phyloP scores from a whole-genome alignment of 2,329 filamentous ascomycete genomes.

The Botrytis deweyae region DNA sequence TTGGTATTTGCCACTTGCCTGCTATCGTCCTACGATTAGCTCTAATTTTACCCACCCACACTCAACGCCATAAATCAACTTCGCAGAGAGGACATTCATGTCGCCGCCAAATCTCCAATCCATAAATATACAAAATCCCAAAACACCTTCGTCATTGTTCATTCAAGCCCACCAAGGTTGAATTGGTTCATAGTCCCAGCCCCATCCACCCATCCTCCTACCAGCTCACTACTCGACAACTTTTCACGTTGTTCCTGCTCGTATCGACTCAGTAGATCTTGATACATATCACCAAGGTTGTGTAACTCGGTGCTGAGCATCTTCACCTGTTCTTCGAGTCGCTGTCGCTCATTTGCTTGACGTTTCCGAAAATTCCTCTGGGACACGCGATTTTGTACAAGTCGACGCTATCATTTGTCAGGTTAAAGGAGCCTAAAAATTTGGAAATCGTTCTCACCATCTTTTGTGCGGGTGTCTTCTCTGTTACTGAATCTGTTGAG shows the following conservation, averaged over 20 bases:
- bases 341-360: constrained; percentile 21
- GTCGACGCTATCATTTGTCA: constrained; percentile 17
- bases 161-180: constrained; percentile 10
- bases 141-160: not conserved
- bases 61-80: constrained; percentile 7
- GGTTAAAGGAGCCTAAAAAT: not conserved
- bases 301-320: constrained; percentile 20
- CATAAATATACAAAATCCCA: not conserved
- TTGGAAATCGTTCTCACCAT: constrained; percentile 8
- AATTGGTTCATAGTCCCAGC: not conserved
- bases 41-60: constrained; percentile 7
- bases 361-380: constrained; percentile 23
- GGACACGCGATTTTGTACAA: constrained; percentile 21
- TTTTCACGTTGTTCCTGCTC: constrained; percentile 18
- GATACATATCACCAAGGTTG: constrained; percentile 14
- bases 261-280: constrained; percentile 17
- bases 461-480: constrained; percentile 21
- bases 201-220: constrained; percentile 14
- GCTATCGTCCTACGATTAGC: constrained; percentile 15
- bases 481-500: constrained; percentile 17
- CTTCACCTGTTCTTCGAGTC: constrained; percentile 22
- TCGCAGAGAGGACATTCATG: not conserved
- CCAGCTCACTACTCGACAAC: constrained; percentile 14
- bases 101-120: not conserved
- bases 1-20: not conserved